These are phyloP conservation scores for Castanea mollissima DNA, from an alignment of 306 rosid genomes.

Conservation along the genomic window DNA sequence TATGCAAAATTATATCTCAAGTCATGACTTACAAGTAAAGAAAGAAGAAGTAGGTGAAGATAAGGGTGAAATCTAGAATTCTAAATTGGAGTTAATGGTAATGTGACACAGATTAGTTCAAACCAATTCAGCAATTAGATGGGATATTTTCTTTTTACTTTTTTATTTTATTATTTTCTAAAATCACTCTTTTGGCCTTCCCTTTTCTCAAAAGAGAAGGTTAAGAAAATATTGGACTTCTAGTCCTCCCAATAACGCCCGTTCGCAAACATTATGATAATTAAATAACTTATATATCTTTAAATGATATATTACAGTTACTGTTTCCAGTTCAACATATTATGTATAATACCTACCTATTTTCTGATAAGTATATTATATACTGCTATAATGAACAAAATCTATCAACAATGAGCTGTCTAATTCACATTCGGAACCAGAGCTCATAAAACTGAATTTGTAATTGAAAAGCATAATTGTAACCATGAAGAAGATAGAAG, in stretches of 20 bases:
- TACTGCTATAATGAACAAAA: no score
- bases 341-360: no score
- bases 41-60: neutral
- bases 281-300: no score
- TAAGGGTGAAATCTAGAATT: neutral
- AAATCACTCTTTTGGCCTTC: neutral
- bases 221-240: neutral
- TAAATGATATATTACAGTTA: no score
- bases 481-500: conserved; percentile 5
- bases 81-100: neutral
- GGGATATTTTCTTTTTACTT: neutral
- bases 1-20: conserved; percentile 22
- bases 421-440: neutral
- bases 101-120: neutral
- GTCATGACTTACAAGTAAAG: neutral
- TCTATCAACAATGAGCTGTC: neutral
- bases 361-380: no score
- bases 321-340: no score
- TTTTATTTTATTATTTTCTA: neutral
- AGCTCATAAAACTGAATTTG: neutral
- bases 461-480: neutral
- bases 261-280: neutral
- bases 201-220: neutral
- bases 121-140: neutral
- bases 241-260: neutral